These are phyloP conservation scores for Cupressus sempervirens DNA, from an alignment of 75 land plant genomes.

Conservation along the genomic window DNA sequence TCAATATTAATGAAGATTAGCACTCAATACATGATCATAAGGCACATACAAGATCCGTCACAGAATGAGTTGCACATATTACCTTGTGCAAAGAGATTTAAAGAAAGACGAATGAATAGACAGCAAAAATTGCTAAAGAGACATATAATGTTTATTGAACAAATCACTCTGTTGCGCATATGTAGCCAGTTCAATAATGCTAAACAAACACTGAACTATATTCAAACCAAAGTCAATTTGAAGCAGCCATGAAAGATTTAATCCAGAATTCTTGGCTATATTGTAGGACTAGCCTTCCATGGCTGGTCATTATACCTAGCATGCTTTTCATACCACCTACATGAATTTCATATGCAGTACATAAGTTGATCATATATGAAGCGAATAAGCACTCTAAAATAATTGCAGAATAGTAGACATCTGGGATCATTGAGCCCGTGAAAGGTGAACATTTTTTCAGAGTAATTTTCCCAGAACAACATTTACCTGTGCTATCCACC, in stretches of 20 bases:
- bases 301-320: neutral
- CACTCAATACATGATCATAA: too few relatives aligned
- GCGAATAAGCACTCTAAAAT: neutral
- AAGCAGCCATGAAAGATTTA: neutral
- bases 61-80: neutral
- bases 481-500: neutral
- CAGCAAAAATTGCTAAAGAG: neutral
- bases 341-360: neutral
- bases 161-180: neutral
- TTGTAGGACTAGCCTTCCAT: neutral
- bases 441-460: neutral
- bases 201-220: neutral
- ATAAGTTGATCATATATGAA: too few relatives aligned
- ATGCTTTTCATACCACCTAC: neutral
- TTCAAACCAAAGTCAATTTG: neutral
- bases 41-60: neutral
- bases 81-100: neutral
- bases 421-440: neutral
- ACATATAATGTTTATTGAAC: neutral
- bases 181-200: neutral
- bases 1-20: neutral
- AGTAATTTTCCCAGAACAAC: neutral
- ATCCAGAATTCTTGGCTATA: neutral
- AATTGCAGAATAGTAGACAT: neutral
- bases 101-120: neutral